Conservation (phyloP, 805 yeast genomes). For the Hanseniaspora clermontiae region DNA sequence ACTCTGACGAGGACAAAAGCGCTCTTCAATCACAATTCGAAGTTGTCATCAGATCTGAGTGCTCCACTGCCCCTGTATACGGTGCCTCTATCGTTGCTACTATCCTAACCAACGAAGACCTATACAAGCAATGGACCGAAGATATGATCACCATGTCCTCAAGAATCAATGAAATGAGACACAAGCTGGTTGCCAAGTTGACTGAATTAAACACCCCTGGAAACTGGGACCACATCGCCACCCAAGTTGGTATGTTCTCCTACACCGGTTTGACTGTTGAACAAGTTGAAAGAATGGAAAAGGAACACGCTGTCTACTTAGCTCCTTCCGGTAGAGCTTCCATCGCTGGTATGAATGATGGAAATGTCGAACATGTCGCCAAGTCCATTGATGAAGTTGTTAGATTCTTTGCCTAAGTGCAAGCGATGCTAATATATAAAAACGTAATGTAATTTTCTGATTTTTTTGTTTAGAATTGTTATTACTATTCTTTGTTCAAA, state of each 20-base stretch:
- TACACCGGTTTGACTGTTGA: conserved; percentile 73
- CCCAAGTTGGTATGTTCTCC: conserved; percentile 94
- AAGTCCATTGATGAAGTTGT: conserved; percentile 71
- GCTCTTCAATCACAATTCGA: conserved; percentile 68
- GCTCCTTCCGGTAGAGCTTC: conserved; percentile 80
- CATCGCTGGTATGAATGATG: conserved; percentile 80
- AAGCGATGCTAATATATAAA: not conserved
- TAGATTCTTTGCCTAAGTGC: conserved; percentile 24
- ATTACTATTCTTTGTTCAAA: too few species aligned
- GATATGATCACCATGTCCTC: conserved; percentile 81
- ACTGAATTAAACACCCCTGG: conserved; percentile 67
- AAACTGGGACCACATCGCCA: conserved; percentile 78
- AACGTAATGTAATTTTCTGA: too few species aligned
- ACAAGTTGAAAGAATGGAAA: conserved; percentile 66
- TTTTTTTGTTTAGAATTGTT: not conserved
- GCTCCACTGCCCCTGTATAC: conserved; percentile 89
- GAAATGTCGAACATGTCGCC: conserved; percentile 69
- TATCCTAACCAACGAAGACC: conserved; percentile 53
- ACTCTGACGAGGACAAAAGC: conserved; percentile 21
- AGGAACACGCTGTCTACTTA: conserved; percentile 69
- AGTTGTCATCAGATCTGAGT: conserved; percentile 64
- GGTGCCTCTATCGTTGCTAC: conserved; percentile 84
- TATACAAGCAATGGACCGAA: conserved; percentile 65
- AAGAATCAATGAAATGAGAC: conserved; percentile 72
- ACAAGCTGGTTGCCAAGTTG: conserved; percentile 47